A percentile compares a stretch with the other conserved stretches of the same genome.
phyloP scores from a whole-genome alignment of 257 asterid genomes.

The Rehmannia glutinosa region DNA sequence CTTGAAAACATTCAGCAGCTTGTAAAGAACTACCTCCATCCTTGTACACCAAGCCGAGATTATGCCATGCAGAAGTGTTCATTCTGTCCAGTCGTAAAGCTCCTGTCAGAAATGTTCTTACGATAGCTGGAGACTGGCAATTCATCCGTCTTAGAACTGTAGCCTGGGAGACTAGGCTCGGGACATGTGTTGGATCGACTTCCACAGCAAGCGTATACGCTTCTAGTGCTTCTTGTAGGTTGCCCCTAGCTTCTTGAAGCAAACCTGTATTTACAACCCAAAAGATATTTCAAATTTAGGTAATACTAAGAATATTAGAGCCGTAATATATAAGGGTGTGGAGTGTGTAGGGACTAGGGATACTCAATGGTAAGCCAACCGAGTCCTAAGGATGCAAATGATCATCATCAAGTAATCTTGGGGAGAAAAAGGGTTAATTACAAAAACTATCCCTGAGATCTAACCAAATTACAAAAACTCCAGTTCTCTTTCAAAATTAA shows the following conservation, averaged over 20 bases:
- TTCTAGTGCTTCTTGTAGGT: slow-evolving; percentile 51
- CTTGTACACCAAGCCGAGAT: slow-evolving; percentile 71
- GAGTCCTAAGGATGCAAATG: no score
- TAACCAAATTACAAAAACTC: no score
- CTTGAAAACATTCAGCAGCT: slow-evolving; percentile 85
- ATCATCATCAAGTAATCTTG: no score
- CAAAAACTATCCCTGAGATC: background rate
- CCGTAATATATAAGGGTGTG: no score
- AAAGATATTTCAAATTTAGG: background rate
- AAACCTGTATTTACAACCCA: slow-evolving; percentile 45
- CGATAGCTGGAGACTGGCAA: slow-evolving; percentile 38
- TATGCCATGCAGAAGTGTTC: slow-evolving; percentile 68
- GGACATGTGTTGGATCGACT: slow-evolving; percentile 61
- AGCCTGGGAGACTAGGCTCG: slow-evolving; percentile 71
- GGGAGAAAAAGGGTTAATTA: no score
- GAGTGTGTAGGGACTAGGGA: no score
- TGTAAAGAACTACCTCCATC: slow-evolving; percentile 49
- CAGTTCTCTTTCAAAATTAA: background rate
- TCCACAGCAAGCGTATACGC: slow-evolving; percentile 58
- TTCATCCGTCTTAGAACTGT: slow-evolving; percentile 45
- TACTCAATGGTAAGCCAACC: no score
- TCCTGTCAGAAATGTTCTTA: slow-evolving; percentile 65
- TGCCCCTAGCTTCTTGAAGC: slow-evolving; percentile 69
- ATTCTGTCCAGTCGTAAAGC: slow-evolving; percentile 67
- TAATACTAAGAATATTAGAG: background rate